Conservation (phyloP, 176 grass and related monocot genomes). For the Thinopyrum elongatum region DNA sequence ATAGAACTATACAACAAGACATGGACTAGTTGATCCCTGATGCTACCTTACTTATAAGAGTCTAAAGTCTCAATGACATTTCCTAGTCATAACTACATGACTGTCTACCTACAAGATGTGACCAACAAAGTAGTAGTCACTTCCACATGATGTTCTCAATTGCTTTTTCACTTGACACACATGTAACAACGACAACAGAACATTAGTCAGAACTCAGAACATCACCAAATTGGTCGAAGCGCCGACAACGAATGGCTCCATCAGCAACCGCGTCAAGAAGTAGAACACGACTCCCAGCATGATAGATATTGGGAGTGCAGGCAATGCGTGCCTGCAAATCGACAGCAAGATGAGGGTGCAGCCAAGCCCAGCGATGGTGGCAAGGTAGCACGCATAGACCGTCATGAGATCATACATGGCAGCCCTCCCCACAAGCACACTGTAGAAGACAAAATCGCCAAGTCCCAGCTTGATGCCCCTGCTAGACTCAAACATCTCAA, state of each 20-base stretch:
- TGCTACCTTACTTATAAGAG: not conserved
- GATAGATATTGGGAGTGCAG: constrained; percentile 91
- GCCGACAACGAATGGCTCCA: constrained; percentile 95
- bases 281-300: constrained; percentile 82
- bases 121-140: constrained; percentile 39
- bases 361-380: constrained; percentile 93
- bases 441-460: constrained; percentile 97
- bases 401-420: constrained; percentile 99
- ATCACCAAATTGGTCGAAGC: constrained; percentile 87
- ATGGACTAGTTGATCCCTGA: constrained; percentile 20
- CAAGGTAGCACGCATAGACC: constrained; percentile 98
- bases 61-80: constrained; percentile 21
- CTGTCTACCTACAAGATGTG: not conserved
- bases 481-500: constrained; percentile 71
- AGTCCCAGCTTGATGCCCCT: constrained; percentile 91
- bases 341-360: constrained; percentile 95
- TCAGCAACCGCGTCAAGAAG: constrained; percentile 88
- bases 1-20: constrained; percentile 25
- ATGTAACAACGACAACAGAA: constrained; percentile 9
- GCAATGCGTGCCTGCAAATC: constrained; percentile 74
- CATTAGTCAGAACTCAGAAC: constrained; percentile 82
- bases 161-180: not conserved
- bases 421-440: constrained; percentile 92
- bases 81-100: constrained; percentile 30
- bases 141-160: constrained; percentile 9